Base-by-base conservation (phyloP, 345 rosid species). In the Physaria fendleri region DNA sequence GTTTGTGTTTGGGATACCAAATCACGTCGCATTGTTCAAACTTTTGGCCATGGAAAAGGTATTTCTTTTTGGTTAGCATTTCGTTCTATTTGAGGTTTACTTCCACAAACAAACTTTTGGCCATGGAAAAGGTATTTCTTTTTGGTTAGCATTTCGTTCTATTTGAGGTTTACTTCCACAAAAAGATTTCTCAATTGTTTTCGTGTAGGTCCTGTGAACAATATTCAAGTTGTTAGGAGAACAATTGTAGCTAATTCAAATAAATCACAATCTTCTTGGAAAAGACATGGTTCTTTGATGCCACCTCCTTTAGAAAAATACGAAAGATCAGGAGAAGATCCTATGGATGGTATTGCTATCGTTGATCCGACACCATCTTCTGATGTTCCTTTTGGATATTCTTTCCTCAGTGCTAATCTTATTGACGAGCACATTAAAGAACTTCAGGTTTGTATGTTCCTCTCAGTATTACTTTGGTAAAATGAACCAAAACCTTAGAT, bases 131-230 rank as follows among this genome's bases (percentile, higher is more conserved):
- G 81, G 97, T 92, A 72, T 56, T 18, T 46, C 34, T 63, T n/a
- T n/a, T n/a, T n/a, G n/a, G 30, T n/a, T 40, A 9, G 11, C 29
- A 12, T 29, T 47, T 33, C 43, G 55, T 56, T 22, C 9, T 57
- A 35, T 24, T 41, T 50, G 5, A 32, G 48, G 13, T 33, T 28
- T 24, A 68, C 41, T 18, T 13, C 3, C 3, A 29, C 16, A 39
- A 54, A n/a, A 88, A 83, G 23, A 78, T 78, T 64, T 72, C 86
- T 50, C n/a, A n/a, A n/a, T n/a, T n/a, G n/a, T n/a, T n/a, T n/a
- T n/a, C n/a, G n/a, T n/a, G n/a, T n/a, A 49, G 97, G 85, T 29
- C 92, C 84, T 32, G 81, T 89, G 66, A 87, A 75, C 79, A 93
- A 87, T 59, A 71, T 89, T 48, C 60, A 69, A 64, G 69, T 93